Evolutionary conservation across 129 eudicot genomes (phyloP), one percentile per base, ranked within the genome.

Genomic region (Arctium lappa): DNA sequence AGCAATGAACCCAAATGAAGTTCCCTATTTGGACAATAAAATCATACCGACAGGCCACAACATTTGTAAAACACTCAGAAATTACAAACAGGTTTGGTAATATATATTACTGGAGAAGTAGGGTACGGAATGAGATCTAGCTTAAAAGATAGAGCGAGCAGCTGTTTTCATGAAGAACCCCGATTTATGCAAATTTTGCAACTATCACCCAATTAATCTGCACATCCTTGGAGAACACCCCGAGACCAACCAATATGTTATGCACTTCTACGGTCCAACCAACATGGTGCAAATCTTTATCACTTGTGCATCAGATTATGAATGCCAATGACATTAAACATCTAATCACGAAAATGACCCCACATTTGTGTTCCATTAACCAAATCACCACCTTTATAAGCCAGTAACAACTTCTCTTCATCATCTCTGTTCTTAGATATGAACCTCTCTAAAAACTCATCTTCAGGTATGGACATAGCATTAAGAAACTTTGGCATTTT

Each of bases 371-470:
- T 32, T 76, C 37, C 62, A 77, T 48, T 76, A 36, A 83, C 5
- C 62, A 53, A 44, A 68, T 36, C 39, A 10, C 80, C 79, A 38
- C 73, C 79, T 42, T 84, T 84, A 84, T 90, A 86, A 81, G 78
- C 87, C 72, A 69, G 37, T 75, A 85, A 60, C 82, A 88, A 71
- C 63, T 82, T 89, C 69, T 84, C 84, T 1, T 84, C 84, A 81
- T 86, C 6, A 46, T 80, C 81, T 13, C 42, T 6, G 53, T 83
- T 79, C 73, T 84, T 88, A 10, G 16, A 78, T 68, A 90, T 80
- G 40, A 75, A 90, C 73, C 73, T 88, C 46, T 79, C 72, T 85
- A 88, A 36, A 66, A 90, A 90, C 75, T 80, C 81, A 3, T 79
- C 76, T 74, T 90, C 91, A 8, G 88, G 11, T 39, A 90, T n/a